A percentile compares a stretch with the other conserved stretches of the same genome.
Evolutionary conservation across 2,329 filamentous ascomycete genomes (phyloP).

Genomic region (Ceratocystis cubensis): DNA sequence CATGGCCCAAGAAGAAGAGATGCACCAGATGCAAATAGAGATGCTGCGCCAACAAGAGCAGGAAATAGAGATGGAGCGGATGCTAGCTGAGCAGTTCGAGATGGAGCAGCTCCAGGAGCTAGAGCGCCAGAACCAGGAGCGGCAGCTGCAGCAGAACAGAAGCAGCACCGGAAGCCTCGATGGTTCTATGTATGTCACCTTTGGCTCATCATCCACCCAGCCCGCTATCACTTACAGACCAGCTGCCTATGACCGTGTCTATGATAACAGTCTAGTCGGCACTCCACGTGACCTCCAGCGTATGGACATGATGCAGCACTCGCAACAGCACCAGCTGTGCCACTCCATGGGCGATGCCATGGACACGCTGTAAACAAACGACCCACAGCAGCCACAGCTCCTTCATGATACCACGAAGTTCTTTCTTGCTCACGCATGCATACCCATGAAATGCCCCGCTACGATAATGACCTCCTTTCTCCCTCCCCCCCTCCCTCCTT

Average conservation of each 20-base stretch:
- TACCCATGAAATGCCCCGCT: neutral
- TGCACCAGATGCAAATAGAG: neutral
- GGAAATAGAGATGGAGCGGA: conserved; percentile 29
- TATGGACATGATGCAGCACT: conserved; percentile 16
- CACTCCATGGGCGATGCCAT: conserved; percentile 7
- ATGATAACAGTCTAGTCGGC: conserved; percentile 3
- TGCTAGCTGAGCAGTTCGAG: neutral
- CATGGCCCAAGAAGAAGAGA: conserved; percentile 14
- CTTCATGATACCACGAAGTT: conserved; percentile 7
- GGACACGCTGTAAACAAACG: conserved; percentile 2
- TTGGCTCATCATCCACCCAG: conserved; percentile 22
- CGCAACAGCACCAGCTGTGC: neutral
- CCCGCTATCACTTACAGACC: conserved; percentile 21
- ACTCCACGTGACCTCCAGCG: conserved; percentile 8
- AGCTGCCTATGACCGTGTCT: conserved; percentile 19
- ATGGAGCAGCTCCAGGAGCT: conserved; percentile 22
- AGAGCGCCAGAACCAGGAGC: conserved; percentile 31
- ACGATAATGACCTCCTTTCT: neutral
- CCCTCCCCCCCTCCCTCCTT: neutral
- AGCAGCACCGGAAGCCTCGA: conserved; percentile 11
- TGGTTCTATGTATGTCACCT: conserved; percentile 30
- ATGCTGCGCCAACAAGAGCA: conserved; percentile 23
- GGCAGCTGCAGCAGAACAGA: conserved; percentile 22
- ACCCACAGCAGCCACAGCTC: neutral
- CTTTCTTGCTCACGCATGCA: neutral